Base-by-base conservation (phyloP, 176 grass and related monocot genomes). In the Triticum dicoccoides region DNA sequence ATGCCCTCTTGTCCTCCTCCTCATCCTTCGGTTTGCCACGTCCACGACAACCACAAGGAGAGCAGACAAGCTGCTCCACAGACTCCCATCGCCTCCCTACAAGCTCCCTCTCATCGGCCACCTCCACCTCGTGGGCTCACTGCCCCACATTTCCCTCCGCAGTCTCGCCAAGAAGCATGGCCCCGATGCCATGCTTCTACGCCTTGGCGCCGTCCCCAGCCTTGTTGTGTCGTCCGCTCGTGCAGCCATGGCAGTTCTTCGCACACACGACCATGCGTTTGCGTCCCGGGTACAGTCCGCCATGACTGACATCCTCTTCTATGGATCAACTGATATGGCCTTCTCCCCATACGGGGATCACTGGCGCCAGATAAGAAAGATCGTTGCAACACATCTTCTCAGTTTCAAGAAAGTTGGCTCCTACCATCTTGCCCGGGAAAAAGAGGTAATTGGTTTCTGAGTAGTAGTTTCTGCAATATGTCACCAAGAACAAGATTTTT, bases 291-390 rank as follows among this genome's bases (percentile, higher is more conserved):
- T 37, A 21, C 18, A 18, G 4, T 71, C 68, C 23, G 62, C 61
- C 24, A 8, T 65, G 38, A 37, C 34, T 59, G 81, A 42, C 30
- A 18, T 38, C 65, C 58, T 79, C 23, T 76, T 84, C 65, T 70
- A 76, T 17, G 82, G 77, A 17, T 49, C 41, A 45, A 85, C 70
- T 35, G 51, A 88, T 59, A 82, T 91, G 12, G 81, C 68, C 42
- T 87, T 87, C 78, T 79, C 75, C 4, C 87, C 87, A 4, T 74
- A 83, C 56, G 87, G 86, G 9, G 54, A 87, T 37, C 85, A 88
- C 54, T 91, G 86, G 86, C 83, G 87, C 47, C 82, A 77, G 73
- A 52, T 82, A 42, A 84, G 80, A 8, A 83, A 69, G 65, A 23
- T 91, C 20, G 75, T 47, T 21, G 8, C 61, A 37, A 38, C 44